A percentile compares a stretch with the other conserved stretches of the same genome.
phyloP scores from a whole-genome alignment of 108 stramenopile genomes.

The Mediolabrus comicus region DNA sequence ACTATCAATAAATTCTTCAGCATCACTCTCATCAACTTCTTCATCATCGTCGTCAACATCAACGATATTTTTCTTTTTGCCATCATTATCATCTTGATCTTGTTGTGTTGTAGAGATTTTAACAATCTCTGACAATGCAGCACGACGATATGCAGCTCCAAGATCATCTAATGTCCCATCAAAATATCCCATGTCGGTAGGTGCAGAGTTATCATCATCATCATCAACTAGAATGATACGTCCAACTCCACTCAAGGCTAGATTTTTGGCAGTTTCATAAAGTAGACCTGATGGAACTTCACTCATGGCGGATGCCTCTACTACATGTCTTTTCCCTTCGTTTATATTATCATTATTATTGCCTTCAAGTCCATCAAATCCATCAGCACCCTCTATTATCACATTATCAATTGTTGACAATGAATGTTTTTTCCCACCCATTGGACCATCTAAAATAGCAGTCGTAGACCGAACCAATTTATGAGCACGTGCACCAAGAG shows the following conservation, averaged over 20 bases:
- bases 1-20: constrained; percentile 4
- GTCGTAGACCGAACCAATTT: constrained; percentile 74
- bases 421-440: constrained; percentile 11
- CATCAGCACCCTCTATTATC: constrained; percentile 24
- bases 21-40: constrained; percentile 12
- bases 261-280: constrained; percentile 83
- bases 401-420: constrained; percentile 1
- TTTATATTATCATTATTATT: background rate
- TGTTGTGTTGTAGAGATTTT: background rate
- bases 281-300: constrained; percentile 68
- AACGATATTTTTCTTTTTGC: background rate
- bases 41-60: constrained; percentile 15
- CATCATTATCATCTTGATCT: background rate
- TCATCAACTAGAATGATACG: constrained; percentile 59
- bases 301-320: background rate
- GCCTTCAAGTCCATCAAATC: constrained; percentile 26
- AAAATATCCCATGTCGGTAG: constrained; percentile 48
- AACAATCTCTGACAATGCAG: constrained; percentile 63
- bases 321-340: background rate
- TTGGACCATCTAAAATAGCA: constrained; percentile 78
- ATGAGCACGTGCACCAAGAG: constrained; percentile 83
- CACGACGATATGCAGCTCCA: constrained; percentile 68
- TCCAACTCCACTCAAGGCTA: constrained; percentile 84
- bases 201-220: constrained; percentile 22
- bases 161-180: constrained; percentile 74